Percentiles rank a stretch among this genome's conserved stretches.
Conservation (phyloP, 2,329 filamentous ascomycete genomes). For the Aspergillus brunneoviolaceus region DNA sequence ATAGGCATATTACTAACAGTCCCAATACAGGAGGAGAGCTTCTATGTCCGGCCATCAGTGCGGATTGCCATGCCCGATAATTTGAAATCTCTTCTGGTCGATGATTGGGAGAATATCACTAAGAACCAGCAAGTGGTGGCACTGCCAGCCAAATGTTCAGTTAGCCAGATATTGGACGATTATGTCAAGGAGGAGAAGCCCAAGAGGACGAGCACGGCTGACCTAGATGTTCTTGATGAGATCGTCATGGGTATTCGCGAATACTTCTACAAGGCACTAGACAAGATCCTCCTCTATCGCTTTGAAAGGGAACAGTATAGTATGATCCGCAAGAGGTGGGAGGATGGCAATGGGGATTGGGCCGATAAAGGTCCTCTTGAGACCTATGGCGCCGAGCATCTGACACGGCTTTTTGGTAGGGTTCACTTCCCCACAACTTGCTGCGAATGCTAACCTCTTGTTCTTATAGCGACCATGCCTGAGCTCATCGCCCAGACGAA, state of each 20-base stretch:
- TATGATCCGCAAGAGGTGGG: constrained; percentile 70
- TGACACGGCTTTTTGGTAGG: constrained; percentile 84
- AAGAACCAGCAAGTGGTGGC: constrained; percentile 90
- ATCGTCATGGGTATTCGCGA: constrained; percentile 81
- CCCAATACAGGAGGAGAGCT: constrained; percentile 74
- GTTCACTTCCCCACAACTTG: constrained; percentile 12
- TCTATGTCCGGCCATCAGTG: constrained; percentile 79
- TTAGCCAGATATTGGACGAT: constrained; percentile 74
- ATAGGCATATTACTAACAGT: not conserved
- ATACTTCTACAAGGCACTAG: constrained; percentile 90
- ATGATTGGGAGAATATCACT: constrained; percentile 98
- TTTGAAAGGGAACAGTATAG: constrained; percentile 90
- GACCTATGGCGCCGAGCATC: constrained; percentile 89
- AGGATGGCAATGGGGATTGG: constrained; percentile 60
- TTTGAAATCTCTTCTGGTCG: constrained; percentile 87
- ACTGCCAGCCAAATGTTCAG: constrained; percentile 73
- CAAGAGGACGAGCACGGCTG: constrained; percentile 63
- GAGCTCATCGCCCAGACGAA: constrained; percentile 96
- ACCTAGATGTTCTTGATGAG: constrained; percentile 85
- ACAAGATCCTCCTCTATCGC: constrained; percentile 86
- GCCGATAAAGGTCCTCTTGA: constrained; percentile 72
- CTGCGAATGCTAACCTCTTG: constrained; percentile 8
- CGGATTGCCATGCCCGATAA: constrained; percentile 83
- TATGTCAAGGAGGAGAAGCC: constrained; percentile 71
- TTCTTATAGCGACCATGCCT: constrained; percentile 73